phyloP scores from a whole-genome alignment of 73 alveolate genomes.

The Blepharisma japonicum region DNA sequence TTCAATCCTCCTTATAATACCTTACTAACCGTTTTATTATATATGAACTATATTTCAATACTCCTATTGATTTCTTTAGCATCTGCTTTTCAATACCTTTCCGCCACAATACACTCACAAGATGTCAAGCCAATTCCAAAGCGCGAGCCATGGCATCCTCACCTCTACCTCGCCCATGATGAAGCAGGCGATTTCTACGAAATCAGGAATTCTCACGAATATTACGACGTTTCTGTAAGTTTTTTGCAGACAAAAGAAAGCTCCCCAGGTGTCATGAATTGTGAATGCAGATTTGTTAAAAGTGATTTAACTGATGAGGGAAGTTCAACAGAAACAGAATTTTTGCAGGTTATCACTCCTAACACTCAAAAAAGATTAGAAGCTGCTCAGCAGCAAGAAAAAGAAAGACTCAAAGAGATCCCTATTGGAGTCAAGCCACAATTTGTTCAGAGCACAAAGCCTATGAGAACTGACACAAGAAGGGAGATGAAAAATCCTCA shows the following conservation, averaged over 20 bases:
- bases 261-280: constrained; percentile 26
- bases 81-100: background rate
- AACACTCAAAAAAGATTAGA: background rate
- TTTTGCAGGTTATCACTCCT: constrained; percentile 26
- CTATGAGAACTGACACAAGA: no score
- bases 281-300: constrained; percentile 25
- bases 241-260: constrained; percentile 13
- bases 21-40: no score
- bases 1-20: no score
- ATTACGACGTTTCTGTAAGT: constrained; percentile 22
- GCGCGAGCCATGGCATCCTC: constrained; percentile 27
- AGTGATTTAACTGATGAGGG: background rate
- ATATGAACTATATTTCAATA: no score
- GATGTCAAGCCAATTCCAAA: constrained; percentile 1
- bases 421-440: no score
- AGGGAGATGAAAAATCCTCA: no score
- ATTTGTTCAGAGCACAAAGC: no score
- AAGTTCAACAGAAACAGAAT: background rate
- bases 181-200: constrained; percentile 14
- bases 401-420: background rate
- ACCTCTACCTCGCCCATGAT: constrained; percentile 19
- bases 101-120: constrained; percentile 26
- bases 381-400: background rate
- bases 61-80: no score
- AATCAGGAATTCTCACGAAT: constrained; percentile 23